A percentile compares a stretch with the other conserved stretches of the same genome.
These are phyloP conservation scores for Calonectria naviculata DNA, from an alignment of 2,329 filamentous ascomycete species.

Conservation along the genomic window DNA sequence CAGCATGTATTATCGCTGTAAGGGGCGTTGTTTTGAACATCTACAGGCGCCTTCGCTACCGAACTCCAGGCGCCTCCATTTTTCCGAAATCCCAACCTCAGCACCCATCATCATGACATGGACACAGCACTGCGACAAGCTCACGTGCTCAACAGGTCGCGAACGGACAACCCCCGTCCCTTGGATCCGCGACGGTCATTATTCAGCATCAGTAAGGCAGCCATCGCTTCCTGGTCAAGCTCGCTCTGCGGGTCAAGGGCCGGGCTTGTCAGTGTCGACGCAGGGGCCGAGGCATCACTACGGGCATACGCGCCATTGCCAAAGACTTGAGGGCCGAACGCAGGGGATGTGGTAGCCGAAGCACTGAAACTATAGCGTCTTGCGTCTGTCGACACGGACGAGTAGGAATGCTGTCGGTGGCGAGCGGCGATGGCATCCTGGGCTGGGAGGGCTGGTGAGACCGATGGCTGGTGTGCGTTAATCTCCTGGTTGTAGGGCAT, in stretches of 20 bases:
- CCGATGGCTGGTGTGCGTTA: slow-evolving; percentile 56
- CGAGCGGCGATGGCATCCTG: slow-evolving; percentile 50
- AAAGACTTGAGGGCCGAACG: slow-evolving; percentile 63
- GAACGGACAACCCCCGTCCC: slow-evolving; percentile 64
- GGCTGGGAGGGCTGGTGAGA: slow-evolving; percentile 63
- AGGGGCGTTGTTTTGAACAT: slow-evolving; percentile 16
- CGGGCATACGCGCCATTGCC: slow-evolving; percentile 51
- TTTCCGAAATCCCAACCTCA: background rate
- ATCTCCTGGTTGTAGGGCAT: slow-evolving; percentile 48
- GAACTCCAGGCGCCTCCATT: slow-evolving; percentile 16
- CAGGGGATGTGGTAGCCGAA: slow-evolving; percentile 65
- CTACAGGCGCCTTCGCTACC: slow-evolving; percentile 1
- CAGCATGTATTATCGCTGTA: background rate
- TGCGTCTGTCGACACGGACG: slow-evolving; percentile 63
- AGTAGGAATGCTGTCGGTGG: slow-evolving; percentile 63
- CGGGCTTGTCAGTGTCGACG: slow-evolving; percentile 69
- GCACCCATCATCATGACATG: background rate
- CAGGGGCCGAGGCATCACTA: slow-evolving; percentile 54
- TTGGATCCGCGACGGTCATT: slow-evolving; percentile 72
- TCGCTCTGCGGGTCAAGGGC: slow-evolving; percentile 66
- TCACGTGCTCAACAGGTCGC: slow-evolving; percentile 65
- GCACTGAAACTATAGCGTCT: slow-evolving; percentile 62
- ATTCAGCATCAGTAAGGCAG: slow-evolving; percentile 89
- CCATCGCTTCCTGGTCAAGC: slow-evolving; percentile 82
- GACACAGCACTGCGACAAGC: background rate